Conservation (phyloP, 2,329 filamentous ascomycete species). For the Fonsecaea monophora region DNA sequence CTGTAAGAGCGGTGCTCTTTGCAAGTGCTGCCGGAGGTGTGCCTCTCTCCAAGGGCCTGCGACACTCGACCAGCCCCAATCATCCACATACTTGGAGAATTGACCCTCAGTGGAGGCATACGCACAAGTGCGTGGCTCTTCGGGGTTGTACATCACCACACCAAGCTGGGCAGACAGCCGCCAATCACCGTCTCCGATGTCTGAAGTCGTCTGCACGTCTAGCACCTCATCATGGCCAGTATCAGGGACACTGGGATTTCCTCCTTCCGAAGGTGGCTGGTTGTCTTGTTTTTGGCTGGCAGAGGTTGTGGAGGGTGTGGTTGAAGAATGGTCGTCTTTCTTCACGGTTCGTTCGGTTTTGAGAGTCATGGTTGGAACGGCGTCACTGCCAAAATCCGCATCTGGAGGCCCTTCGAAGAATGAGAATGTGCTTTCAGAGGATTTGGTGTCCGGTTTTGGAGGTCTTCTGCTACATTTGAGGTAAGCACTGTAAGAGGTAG, state of each 20-base stretch:
- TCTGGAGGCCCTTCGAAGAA: conserved; percentile 50
- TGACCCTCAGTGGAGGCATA: conserved; percentile 64
- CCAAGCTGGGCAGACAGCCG: conserved; percentile 65
- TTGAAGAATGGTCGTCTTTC: conserved; percentile 18
- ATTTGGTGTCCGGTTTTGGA: conserved; percentile 47
- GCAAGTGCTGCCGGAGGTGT: conserved; percentile 61
- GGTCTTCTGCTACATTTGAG: conserved; percentile 65
- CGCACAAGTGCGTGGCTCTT: conserved; percentile 65
- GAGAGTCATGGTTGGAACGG: conserved; percentile 28
- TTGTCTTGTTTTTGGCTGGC: conserved; percentile 21
- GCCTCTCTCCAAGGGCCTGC: conserved; percentile 66
- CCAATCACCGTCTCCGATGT: conserved; percentile 45
- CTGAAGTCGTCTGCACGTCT: conserved; percentile 11
- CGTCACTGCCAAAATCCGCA: conserved; percentile 45
- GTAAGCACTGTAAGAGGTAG: conserved; percentile 65
- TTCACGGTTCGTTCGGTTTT: conserved; percentile 19
- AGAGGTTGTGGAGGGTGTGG: background rate
- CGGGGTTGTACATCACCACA: conserved; percentile 68
- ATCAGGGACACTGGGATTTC: conserved; percentile 1
- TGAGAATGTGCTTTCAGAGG: conserved; percentile 50
- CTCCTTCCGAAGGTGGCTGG: conserved; percentile 4
- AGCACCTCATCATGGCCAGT: conserved; percentile 8
- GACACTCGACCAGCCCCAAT: conserved; percentile 71
- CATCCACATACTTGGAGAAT: conserved; percentile 63
- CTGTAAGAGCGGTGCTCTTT: conserved; percentile 65